Conservation (phyloP, 2,329 filamentous ascomycete genomes). For the Aspergillus novofumigatus region DNA sequence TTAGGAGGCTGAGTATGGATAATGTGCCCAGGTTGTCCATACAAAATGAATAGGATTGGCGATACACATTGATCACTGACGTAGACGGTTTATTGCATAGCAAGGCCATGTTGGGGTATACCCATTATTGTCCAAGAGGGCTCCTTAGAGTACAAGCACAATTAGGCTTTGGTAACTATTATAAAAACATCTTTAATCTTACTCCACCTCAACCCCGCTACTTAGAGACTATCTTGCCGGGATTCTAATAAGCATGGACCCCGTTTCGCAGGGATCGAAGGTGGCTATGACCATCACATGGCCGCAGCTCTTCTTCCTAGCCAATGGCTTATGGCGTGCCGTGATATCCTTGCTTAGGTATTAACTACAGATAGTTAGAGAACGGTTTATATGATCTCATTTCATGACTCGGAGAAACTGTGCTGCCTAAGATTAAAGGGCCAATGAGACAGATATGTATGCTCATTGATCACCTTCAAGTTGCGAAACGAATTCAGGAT, state of each 20-base stretch:
- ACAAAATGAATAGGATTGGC: no score
- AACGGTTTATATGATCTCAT: not conserved
- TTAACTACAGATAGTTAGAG: not conserved
- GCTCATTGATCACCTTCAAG: not conserved
- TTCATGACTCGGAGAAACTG: not conserved
- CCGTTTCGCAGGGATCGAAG: not conserved
- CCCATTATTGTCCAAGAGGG: no score
- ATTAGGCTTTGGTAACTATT: no score
- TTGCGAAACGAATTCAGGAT: not conserved
- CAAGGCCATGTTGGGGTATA: no score
- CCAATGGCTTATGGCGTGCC: not conserved
- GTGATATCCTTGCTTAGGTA: not conserved
- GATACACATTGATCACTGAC: no score
- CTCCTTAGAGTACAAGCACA: no score
- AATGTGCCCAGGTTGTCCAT: no score
- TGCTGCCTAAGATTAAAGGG: not conserved
- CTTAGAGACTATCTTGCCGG: no score
- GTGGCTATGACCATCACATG: not conserved
- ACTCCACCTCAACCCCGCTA: no score
- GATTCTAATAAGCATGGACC: not conserved
- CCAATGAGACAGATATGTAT: not conserved
- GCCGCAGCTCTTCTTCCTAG: not conserved
- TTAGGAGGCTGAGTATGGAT: no score
- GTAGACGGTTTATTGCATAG: no score
- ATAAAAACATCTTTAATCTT: no score